Evolutionary conservation across 768 basidiomycete species (phyloP).

Genomic region (Leccinum obscurum): DNA sequence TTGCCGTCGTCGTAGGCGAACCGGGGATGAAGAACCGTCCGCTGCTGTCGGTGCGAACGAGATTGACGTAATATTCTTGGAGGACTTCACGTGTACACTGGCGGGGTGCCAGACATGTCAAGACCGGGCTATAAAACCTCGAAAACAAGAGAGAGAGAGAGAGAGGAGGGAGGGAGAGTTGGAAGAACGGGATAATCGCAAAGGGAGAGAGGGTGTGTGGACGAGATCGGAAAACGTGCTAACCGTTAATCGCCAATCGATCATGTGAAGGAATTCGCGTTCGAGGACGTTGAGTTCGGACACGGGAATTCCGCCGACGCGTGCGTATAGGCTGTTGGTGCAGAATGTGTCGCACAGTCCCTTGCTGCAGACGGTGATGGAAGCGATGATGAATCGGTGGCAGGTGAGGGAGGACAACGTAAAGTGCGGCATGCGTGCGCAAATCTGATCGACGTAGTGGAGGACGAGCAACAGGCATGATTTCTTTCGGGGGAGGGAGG

Average conservation of each 20-base stretch:
- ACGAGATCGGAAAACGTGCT: constrained; percentile 40
- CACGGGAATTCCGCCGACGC: constrained; percentile 92
- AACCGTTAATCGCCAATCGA: constrained; percentile 95
- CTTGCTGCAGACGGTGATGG: constrained; percentile 91
- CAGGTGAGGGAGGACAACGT: constrained; percentile 94
- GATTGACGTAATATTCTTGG: constrained; percentile 92
- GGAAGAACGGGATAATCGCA: too few relatives aligned
- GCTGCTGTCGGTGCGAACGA: constrained; percentile 80
- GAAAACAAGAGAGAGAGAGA: background rate
- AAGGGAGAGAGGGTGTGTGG: background rate
- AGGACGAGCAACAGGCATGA: constrained; percentile 79
- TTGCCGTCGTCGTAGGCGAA: constrained; percentile 23
- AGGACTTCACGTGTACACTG: constrained; percentile 90
- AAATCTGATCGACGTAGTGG: constrained; percentile 93
- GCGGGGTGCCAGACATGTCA: constrained; percentile 15
- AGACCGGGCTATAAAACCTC: constrained; percentile 19
- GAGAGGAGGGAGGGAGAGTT: background rate
- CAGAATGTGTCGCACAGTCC: constrained; percentile 95
- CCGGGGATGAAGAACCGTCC: constrained; percentile 57
- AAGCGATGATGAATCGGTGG: constrained; percentile 95
- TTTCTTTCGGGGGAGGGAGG: constrained; percentile 45
- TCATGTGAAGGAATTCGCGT: constrained; percentile 86
- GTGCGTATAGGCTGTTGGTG: constrained; percentile 92
- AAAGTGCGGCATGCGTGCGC: constrained; percentile 82
- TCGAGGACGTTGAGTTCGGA: constrained; percentile 93